These are phyloP conservation scores for Biscogniauxia sp. DNA, from an alignment of 2,329 filamentous ascomycete species.

Conservation along the genomic window DNA sequence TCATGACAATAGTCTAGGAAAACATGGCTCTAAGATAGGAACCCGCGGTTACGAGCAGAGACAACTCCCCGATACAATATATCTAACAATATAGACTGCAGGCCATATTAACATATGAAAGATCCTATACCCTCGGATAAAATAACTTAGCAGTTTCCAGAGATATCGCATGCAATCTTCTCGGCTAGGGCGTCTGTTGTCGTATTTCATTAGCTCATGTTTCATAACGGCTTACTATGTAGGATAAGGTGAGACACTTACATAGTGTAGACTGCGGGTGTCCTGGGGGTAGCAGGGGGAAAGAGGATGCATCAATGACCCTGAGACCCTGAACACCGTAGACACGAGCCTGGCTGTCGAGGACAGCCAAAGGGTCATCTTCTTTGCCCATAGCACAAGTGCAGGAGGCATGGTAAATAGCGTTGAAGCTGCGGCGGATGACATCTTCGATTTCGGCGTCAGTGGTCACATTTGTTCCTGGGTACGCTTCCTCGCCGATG, in stretches of 20 bases:
- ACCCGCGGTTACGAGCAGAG: neutral
- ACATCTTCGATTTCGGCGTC: constrained; percentile 53
- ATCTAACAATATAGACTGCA: neutral
- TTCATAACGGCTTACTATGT: neutral
- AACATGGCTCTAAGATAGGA: no score
- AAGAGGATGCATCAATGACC: constrained; percentile 51
- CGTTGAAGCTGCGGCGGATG: constrained; percentile 19
- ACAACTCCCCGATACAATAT: neutral
- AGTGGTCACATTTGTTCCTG: constrained; percentile 54
- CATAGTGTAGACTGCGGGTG: constrained; percentile 26
- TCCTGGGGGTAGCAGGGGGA: constrained; percentile 26
- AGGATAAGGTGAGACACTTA: constrained; percentile 9
- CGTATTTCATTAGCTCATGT: neutral
- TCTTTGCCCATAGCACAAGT: constrained; percentile 53
- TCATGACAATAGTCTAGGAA: neutral
- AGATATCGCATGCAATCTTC: neutral
- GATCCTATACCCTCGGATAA: neutral
- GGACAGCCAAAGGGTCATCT: constrained; percentile 49
- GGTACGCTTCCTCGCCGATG: constrained; percentile 61
- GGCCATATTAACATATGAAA: neutral
- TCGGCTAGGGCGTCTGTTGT: neutral
- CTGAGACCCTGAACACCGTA: constrained; percentile 50
- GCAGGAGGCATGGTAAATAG: constrained; percentile 48
- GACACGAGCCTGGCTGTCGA: constrained; percentile 53
- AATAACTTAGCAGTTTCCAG: neutral